Percentiles rank a stretch among this genome's conserved stretches.
Conservation (phyloP, 192 early-diverging fungal genomes). For the Pilaira anomala region DNA sequence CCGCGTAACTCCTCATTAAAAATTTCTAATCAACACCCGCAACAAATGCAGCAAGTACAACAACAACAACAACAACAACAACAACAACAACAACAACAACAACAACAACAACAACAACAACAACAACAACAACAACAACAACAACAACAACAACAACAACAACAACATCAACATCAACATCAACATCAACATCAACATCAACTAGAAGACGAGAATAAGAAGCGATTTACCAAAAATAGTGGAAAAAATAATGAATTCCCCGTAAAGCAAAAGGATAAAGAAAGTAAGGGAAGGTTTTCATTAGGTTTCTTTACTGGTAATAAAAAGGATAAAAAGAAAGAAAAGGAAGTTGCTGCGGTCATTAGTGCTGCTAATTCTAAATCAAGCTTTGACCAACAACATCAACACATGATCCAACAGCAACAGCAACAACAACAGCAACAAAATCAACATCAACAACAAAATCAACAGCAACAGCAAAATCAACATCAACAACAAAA, state of each 20-base stretch:
- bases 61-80: too few relatives aligned
- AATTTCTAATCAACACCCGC: not conserved
- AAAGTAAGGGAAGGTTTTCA: constrained; percentile 2
- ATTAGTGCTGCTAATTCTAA: not conserved
- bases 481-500: constrained; percentile 4
- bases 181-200: not conserved
- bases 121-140: constrained; percentile 2
- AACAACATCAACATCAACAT: not conserved
- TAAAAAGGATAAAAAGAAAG: constrained; percentile 17
- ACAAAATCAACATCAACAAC: not conserved
- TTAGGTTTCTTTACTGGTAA: constrained; percentile 1
- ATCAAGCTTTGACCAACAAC: not conserved
- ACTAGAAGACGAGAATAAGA: not conserved
- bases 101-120: not conserved
- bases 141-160: constrained; percentile 16
- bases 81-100: too few relatives aligned
- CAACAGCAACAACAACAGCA: constrained; percentile 16
- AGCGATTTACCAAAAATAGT: not conserved
- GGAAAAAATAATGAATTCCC: not conserved
- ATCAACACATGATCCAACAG: not conserved
- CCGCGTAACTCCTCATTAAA: constrained; percentile 4
- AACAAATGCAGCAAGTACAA: not conserved
- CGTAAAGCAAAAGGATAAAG: not conserved
- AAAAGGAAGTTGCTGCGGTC: not conserved
- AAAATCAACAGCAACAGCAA: not conserved